Percentiles rank a stretch among this genome's conserved stretches.
These are phyloP conservation scores for Sesbania bispinosa DNA, from an alignment of 306 rosid genomes.

Conservation along the genomic window DNA sequence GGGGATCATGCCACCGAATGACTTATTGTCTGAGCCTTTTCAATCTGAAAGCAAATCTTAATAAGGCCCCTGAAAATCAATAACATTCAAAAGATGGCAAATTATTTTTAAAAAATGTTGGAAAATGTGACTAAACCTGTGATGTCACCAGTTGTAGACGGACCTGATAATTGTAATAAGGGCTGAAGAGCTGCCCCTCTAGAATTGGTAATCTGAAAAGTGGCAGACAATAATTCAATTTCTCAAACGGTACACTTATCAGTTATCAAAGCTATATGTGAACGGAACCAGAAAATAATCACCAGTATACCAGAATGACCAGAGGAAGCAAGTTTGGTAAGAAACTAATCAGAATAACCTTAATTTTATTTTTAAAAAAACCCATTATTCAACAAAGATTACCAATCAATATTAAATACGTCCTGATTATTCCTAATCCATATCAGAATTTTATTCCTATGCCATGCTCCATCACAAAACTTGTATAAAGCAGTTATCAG, in stretches of 20 bases:
- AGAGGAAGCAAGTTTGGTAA: conserved; percentile 1
- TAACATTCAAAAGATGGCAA: background rate
- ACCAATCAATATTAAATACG: background rate
- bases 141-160: conserved; percentile 79
- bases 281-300: background rate
- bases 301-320: background rate
- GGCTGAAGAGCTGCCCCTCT: conserved; percentile 65
- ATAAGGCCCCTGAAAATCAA: conserved; percentile 11
- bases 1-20: conserved; percentile 27
- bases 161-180: conserved; percentile 77
- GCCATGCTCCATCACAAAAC: background rate
- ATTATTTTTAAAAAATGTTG: conserved; percentile 3
- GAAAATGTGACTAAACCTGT: conserved; percentile 52
- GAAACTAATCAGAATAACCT: conserved; percentile 1
- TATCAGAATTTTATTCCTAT: background rate
- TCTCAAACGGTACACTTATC: background rate
- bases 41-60: conserved; percentile 45
- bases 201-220: conserved; percentile 52
- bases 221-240: conserved; percentile 6
- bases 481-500: background rate
- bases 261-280: background rate
- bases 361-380: background rate
- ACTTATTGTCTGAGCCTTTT: conserved; percentile 52
- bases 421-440: conserved; percentile 2
- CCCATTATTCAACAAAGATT: background rate